Conservation (phyloP, 2,329 filamentous ascomycete genomes). For the Colletotrichum phormii region DNA sequence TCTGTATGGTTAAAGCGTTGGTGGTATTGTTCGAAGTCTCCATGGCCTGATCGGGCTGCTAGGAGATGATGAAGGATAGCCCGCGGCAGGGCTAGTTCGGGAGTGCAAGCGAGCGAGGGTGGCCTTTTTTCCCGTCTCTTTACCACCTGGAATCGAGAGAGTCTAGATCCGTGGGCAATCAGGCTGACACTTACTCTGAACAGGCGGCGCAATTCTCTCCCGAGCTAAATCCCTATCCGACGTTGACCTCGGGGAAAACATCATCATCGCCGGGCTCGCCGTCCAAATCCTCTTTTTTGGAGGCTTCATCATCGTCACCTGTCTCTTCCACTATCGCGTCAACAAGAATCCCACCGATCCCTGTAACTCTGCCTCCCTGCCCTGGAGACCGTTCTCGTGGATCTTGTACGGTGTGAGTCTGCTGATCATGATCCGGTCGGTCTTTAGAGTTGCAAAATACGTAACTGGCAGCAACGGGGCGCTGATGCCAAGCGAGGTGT, state of each 20-base stretch:
- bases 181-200: no score
- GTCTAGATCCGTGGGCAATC: no score
- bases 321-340: conserved; percentile 54
- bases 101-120: no score
- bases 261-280: conserved; percentile 62
- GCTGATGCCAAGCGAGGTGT: conserved; percentile 52
- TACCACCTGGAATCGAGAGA: neutral
- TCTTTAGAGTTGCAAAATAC: conserved; percentile 61
- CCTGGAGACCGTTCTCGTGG: conserved; percentile 44
- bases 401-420: conserved; percentile 45
- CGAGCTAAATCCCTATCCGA: neutral
- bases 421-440: conserved; percentile 56
- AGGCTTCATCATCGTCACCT: conserved; percentile 59
- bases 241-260: conserved; percentile 47
- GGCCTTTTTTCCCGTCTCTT: neutral
- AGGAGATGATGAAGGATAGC: no score
- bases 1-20: no score
- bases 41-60: no score
- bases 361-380: conserved; percentile 20
- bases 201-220: neutral
- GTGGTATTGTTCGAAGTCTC: no score
- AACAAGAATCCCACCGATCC: conserved; percentile 35
- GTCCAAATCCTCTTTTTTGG: conserved; percentile 63
- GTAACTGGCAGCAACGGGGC: conserved; percentile 52
- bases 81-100: no score